phyloP scores from a whole-genome alignment of 2,329 filamentous ascomycete genomes.

The Apiospora malaysiana region DNA sequence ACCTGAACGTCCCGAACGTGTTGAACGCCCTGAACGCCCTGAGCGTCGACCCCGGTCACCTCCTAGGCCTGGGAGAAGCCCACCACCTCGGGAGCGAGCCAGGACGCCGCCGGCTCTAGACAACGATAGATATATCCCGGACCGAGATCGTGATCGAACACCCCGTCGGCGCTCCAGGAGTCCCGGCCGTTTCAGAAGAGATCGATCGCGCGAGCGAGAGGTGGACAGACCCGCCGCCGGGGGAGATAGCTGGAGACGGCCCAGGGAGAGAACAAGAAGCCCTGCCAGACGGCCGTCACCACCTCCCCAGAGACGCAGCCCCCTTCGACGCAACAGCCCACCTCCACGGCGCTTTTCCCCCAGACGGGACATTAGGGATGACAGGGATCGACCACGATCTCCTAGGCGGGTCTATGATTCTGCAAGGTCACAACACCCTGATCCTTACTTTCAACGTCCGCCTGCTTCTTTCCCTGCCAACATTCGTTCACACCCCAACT shows the following conservation, averaged over 20 bases:
- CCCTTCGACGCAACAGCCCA: constrained; percentile 38
- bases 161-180: constrained; percentile 50
- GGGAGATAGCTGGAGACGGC: constrained; percentile 38
- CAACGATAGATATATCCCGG: constrained; percentile 45
- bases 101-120: constrained; percentile 47
- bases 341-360: constrained; percentile 45
- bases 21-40: constrained; percentile 35
- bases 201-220: constrained; percentile 44
- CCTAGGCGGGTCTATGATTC: constrained; percentile 46
- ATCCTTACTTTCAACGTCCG: constrained; percentile 34
- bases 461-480: constrained; percentile 19
- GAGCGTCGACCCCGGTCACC: constrained; percentile 45
- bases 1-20: constrained; percentile 17
- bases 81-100: constrained; percentile 36
- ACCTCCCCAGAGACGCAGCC: constrained; percentile 17
- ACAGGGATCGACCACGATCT: constrained; percentile 43
- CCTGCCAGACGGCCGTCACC: constrained; percentile 30
- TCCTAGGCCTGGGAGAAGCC: constrained; percentile 27
- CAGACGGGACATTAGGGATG: constrained; percentile 48
- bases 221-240: constrained; percentile 21
- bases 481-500: constrained; percentile 11
- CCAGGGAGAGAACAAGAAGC: constrained; percentile 36
- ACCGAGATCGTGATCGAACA: constrained; percentile 45
- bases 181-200: constrained; percentile 48
- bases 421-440: constrained; percentile 38